Conservation (phyloP, 352 stramenopile genomes). For the Globisporangium paroecandrum region DNA sequence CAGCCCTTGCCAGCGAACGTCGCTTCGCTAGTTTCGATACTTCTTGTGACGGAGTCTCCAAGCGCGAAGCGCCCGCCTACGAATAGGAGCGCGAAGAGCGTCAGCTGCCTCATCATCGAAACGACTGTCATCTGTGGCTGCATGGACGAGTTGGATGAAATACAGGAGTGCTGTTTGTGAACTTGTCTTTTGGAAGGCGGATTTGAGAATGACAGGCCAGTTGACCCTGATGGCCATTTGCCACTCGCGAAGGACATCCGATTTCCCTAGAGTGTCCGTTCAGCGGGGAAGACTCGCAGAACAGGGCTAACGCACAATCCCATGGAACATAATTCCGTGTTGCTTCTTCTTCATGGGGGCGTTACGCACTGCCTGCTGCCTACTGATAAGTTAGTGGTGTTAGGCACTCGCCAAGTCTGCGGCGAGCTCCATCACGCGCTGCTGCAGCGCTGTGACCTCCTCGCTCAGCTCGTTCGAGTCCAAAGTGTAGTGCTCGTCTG, state of each 20-base stretch:
- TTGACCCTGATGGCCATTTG: background rate
- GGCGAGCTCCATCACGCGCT: constrained; percentile 61
- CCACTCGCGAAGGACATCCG: background rate
- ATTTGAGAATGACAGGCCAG: background rate
- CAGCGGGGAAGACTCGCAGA: background rate
- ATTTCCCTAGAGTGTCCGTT: background rate
- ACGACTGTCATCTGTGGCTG: background rate
- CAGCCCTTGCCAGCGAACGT: constrained; percentile 17
- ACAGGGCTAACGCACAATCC: background rate
- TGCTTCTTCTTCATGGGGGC: background rate
- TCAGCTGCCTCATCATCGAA: background rate
- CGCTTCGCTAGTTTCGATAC: background rate
- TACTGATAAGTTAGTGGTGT: constrained; percentile 6
- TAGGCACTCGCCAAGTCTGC: constrained; percentile 46
- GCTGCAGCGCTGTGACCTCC: constrained; percentile 56
- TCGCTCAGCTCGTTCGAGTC: constrained; percentile 58
- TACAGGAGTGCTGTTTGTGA: background rate
- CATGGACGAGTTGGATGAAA: background rate
- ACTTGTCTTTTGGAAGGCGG: background rate
- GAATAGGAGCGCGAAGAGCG: background rate
- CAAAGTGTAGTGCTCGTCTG: constrained; percentile 51
- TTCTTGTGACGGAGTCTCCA: background rate
- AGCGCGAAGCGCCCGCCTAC: background rate
- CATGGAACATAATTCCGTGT: background rate
- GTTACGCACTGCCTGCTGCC: background rate